Evolutionary conservation across 2,329 filamentous ascomycete species (phyloP), one percentile per base, ranked within the genome.

Genomic region (Botrytis sinoallii): DNA sequence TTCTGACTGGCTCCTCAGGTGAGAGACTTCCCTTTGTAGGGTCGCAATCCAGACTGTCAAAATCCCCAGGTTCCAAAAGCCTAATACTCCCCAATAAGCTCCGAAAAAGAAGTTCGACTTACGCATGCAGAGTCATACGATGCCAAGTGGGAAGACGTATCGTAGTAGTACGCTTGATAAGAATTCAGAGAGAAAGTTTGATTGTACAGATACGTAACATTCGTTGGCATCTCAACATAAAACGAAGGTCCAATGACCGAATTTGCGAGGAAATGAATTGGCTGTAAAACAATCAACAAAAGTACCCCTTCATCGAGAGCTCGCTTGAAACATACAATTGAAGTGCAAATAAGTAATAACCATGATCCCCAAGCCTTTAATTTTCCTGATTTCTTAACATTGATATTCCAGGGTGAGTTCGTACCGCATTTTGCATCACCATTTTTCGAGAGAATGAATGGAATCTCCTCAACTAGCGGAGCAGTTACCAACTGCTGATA

Each of bases 261-360:
- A 38, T 77, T 77, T n/a, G 76, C 75, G 46, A 77, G 76, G 67
- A 77, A 77, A 69, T 77, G 75, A 22, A 77, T 48, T 6, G 76
- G 76, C 75, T 77, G 68, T 10, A 32, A 12, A 46, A 32, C 12
- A 20, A 20, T 74, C 44, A 74, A 61, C 22, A 48, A n/a, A 12
- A 25, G 7, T 44, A n/a, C 38, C 18, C 16, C 20, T 10, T n/a
- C 12, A n/a, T 55, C 32, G 16, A n/a, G 18, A 7, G 59, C 46
- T 10, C 25, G 9, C 8, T 48, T 40, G 9, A 48, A 46, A 73
- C 75, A 70, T 73, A 77, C 76, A 32, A 77, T 59, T n/a, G 76
- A 77, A 25, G 76, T 77, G 10, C 59, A 20, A 40, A 77, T 77
- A 52, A 77, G 74, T 32, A 77, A 70, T 32, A 75, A 8, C 76